These are phyloP conservation scores for Alternaria ventricosa DNA, from an alignment of 2,329 filamentous ascomycete genomes.

Conservation along the genomic window DNA sequence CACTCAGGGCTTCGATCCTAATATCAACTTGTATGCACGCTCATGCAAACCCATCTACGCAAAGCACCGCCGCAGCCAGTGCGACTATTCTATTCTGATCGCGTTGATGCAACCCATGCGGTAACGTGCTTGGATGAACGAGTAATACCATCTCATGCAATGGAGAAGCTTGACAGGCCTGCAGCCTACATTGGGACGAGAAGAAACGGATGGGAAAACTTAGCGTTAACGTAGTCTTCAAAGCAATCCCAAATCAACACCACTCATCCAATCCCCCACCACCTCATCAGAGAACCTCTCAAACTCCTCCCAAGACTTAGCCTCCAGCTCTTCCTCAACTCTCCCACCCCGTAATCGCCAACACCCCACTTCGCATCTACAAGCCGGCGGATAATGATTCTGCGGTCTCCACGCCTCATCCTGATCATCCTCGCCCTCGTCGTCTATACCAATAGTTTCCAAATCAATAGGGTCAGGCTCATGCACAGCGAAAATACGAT, in stretches of 20 bases:
- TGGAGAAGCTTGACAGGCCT: accelerated
- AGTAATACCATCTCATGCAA: neutral
- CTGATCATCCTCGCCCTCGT: neutral
- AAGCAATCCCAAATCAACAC: neutral
- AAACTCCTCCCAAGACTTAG: neutral
- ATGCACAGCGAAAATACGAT: neutral
- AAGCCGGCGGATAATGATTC: neutral
- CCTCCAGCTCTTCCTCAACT: neutral
- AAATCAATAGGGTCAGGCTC: neutral
- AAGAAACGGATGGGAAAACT: accelerated
- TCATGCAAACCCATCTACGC: neutral
- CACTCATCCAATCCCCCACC: neutral
- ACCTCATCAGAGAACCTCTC: neutral
- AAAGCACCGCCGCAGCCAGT: neutral
- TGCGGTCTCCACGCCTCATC: neutral
- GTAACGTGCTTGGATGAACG: too few relatives aligned
- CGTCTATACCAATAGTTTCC: neutral
- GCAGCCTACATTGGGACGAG: accelerated
- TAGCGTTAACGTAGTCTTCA: neutral
- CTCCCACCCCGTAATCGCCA: neutral
- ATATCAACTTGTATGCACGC: neutral
- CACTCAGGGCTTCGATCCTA: too few relatives aligned
- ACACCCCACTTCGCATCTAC: neutral
- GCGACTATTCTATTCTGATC: neutral
- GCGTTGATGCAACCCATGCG: too few relatives aligned